phyloP scores from a whole-genome alignment of 1,284 basidiomycete genomes.

The Malassezia yamatoensis region DNA sequence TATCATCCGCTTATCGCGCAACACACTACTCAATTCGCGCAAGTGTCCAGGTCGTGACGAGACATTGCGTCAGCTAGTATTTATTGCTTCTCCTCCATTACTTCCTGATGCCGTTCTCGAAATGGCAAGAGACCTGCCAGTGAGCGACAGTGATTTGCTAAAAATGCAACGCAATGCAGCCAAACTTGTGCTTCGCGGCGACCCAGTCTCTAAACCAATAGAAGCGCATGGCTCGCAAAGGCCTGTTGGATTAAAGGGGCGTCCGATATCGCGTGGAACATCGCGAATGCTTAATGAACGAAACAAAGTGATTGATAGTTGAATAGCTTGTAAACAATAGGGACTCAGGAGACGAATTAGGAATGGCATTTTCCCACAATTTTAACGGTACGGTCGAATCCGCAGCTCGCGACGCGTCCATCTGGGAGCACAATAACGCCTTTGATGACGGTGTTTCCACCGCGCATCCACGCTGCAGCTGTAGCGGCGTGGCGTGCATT shows the following conservation, averaged over 20 bases:
- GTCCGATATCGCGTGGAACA: constrained; percentile 11
- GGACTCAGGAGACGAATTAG: no score
- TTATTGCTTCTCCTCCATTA: constrained; percentile 50
- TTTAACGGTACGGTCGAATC: constrained; percentile 33
- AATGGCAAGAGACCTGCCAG: neutral
- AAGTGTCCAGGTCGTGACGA: constrained; percentile 50
- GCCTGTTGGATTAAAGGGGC: constrained; percentile 1
- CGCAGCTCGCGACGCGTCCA: constrained; percentile 28
- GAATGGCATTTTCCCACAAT: neutral
- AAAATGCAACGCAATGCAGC: constrained; percentile 9
- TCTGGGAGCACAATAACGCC: constrained; percentile 27
- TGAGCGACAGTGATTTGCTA: constrained; percentile 10
- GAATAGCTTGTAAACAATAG: no score
- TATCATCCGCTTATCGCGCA: constrained; percentile 55
- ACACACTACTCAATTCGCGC: constrained; percentile 56
- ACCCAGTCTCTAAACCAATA: neutral
- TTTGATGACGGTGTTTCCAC: constrained; percentile 42
- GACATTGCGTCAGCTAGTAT: constrained; percentile 54
- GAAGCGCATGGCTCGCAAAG: neutral
- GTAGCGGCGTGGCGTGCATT: constrained; percentile 3
- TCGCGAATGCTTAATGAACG: constrained; percentile 5
- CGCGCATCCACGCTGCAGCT: constrained; percentile 25
- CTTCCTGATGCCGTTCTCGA: constrained; percentile 54
- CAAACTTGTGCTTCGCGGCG: neutral
- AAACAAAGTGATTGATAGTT: neutral